Evolutionary conservation across 2,329 filamentous ascomycete genomes (phyloP), one percentile per base, ranked within the genome.

Genomic region (Pezicula carpinea): DNA sequence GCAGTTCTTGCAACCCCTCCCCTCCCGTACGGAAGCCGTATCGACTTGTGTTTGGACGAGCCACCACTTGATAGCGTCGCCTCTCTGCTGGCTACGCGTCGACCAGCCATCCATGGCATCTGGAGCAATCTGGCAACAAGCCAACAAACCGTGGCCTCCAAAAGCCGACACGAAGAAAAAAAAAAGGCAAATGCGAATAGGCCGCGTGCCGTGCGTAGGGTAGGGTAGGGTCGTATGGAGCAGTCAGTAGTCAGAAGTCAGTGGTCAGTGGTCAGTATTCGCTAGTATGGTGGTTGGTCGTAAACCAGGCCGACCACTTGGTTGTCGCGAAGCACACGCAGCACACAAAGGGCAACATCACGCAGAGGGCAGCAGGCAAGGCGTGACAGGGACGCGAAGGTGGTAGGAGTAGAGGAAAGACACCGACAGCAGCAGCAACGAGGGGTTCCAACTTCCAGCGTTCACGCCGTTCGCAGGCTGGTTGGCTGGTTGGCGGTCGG

Each of bases 121-220:
- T 29, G 26, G 35, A 17, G 17, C 15, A 21, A 38, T 38, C 15
- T 38, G 35, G 35, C 35, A 17, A 18, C 15, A 17, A 17, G n/a
- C 15, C 15, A 18, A 21, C 15, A 18, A 38, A 17, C 11, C 35
- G 6, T 38, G 17, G 17, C 13, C n/a, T 18, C 17, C 3, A 2
- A 18, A 18, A 19, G 17, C 17, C 17, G 35, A 38, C 13, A 38
- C 6, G 17, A 31, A 21, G 13, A 43, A 43, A 17, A 5, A 19
- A 29, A 39, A 45, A 36, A 41, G 13, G 8, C 39, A 38, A 51
- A 48, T 48, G 47, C 42, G 46, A 35, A 35, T 6, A 54, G 39
- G 48, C 48, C 40, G 48, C 40, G 46, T 53, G 46, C 53, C 51
- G 48, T 55, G 46, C 43, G 45, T 43, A 32, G 33, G 15, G 39